Conservation (phyloP, 2,329 filamentous ascomycete species). For the Fusarium goolgardi region DNA sequence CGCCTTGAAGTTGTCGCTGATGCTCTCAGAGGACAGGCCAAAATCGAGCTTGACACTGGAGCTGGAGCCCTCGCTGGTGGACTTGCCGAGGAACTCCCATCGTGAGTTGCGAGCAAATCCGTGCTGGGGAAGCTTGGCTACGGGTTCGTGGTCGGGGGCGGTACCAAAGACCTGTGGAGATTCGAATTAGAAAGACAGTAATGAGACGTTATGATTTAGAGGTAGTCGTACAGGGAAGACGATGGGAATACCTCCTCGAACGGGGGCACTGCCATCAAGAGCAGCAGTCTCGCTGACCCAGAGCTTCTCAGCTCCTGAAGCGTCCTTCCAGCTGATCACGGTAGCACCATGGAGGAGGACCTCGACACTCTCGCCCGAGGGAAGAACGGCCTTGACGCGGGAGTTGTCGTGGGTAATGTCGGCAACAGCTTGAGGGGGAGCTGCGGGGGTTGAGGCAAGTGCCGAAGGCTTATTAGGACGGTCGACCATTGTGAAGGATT, state of each 20-base stretch:
- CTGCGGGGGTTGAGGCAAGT: conserved; percentile 77
- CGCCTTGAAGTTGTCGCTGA: conserved; percentile 74
- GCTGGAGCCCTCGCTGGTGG: conserved; percentile 65
- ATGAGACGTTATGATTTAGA: not conserved
- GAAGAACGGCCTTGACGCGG: conserved; percentile 81
- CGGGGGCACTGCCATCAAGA: conserved; percentile 88
- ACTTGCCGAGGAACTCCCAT: conserved; percentile 96
- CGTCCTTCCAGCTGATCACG: conserved; percentile 91
- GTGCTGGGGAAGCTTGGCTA: conserved; percentile 85
- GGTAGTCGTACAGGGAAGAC: conserved; percentile 84
- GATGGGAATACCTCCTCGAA: conserved; percentile 90
- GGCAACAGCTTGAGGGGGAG: conserved; percentile 80
- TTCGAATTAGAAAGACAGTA: conserved; percentile 5
- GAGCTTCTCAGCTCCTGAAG: conserved; percentile 81
- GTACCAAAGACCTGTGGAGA: conserved; percentile 81
- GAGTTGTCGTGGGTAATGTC: conserved; percentile 77
- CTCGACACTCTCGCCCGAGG: conserved; percentile 86
- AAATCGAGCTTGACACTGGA: conserved; percentile 93
- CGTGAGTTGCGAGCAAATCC: conserved; percentile 90
- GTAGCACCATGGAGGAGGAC: conserved; percentile 93
- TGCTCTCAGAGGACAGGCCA: conserved; percentile 79
- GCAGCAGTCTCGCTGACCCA: conserved; percentile 85
- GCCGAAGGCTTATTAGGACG: conserved; percentile 85
- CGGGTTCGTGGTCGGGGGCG: conserved; percentile 79
- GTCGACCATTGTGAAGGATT: conserved; percentile 72